phyloP scores from a whole-genome alignment of 257 asterid genomes.

The Solanum neorickii region DNA sequence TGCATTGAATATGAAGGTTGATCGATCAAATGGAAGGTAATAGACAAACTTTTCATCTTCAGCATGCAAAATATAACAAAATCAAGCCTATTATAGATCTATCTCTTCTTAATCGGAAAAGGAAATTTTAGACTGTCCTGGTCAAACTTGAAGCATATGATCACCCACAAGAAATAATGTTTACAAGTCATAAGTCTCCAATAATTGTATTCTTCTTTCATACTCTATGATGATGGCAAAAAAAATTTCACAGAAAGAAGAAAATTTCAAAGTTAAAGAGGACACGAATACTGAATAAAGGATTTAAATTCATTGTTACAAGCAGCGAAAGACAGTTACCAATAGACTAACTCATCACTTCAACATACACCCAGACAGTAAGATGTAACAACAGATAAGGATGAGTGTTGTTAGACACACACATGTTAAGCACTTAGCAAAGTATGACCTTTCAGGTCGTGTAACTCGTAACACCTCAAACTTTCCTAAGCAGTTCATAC shows the following conservation, averaged over 20 bases:
- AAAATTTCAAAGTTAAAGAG: not conserved
- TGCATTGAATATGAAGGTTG: slow-evolving; percentile 18
- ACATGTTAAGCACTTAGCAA: not conserved
- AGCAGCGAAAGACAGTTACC: not conserved
- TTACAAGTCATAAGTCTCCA: not conserved
- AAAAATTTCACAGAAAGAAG: not conserved
- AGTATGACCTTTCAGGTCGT: not conserved
- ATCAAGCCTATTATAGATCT: not conserved
- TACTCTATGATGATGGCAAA: not conserved
- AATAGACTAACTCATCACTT: not conserved
- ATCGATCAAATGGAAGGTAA: not conserved
- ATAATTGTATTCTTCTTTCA: not conserved
- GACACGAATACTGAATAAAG: not conserved
- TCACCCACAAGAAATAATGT: not conserved
- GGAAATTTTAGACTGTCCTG: not conserved
- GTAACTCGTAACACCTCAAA: not conserved
- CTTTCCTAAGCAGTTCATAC: not conserved
- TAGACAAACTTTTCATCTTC: not conserved
- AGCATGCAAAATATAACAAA: not conserved
- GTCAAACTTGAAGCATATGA: not conserved
- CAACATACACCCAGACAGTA: not conserved
- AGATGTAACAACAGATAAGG: not conserved
- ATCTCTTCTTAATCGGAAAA: not conserved
- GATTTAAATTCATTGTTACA: not conserved
- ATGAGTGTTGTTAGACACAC: not conserved